These are phyloP conservation scores for Debaryomycetaceae sp. DNA, from an alignment of 1,139 yeast genomes.

Conservation along the genomic window DNA sequence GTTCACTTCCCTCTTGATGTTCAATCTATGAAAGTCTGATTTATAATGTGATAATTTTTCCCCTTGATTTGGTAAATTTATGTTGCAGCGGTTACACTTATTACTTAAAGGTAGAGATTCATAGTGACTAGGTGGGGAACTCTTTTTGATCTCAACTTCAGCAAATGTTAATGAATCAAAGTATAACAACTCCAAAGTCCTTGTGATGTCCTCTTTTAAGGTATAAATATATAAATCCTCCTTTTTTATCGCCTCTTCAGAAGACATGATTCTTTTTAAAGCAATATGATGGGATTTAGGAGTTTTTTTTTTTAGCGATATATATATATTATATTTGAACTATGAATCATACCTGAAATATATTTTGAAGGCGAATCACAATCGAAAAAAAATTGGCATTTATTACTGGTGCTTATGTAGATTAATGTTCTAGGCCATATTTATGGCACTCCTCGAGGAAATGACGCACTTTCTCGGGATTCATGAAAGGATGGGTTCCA, in stretches of 20 bases:
- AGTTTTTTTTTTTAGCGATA: not conserved
- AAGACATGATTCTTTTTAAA: not conserved
- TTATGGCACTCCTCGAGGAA: slow-evolving; percentile 88
- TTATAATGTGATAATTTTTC: slow-evolving; percentile 51
- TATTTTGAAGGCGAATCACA: too few relatives aligned
- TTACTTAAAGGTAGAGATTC: not conserved
- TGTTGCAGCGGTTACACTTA: slow-evolving; percentile 13
- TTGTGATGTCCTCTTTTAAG: slow-evolving; percentile 38
- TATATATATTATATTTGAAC: not conserved
- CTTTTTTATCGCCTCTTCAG: slow-evolving; percentile 10
- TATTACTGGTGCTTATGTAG: not conserved
- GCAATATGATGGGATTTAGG: slow-evolving; percentile 1
- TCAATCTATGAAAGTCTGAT: slow-evolving; percentile 59
- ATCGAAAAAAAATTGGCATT: too few relatives aligned
- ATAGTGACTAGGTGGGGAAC: not conserved
- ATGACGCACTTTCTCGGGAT: slow-evolving; percentile 80
- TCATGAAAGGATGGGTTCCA: slow-evolving; percentile 97
- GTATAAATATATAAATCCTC: slow-evolving; percentile 54
- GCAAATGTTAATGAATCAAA: slow-evolving; percentile 49
- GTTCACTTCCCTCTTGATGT: slow-evolving; percentile 51
- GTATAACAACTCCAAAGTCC: slow-evolving; percentile 51
- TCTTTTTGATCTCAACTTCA: slow-evolving; percentile 4
- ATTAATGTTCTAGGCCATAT: slow-evolving; percentile 45
- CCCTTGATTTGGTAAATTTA: slow-evolving; percentile 13
- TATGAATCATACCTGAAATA: not conserved